These are phyloP conservation scores for Lachnellula willkommii DNA, from an alignment of 2,329 filamentous ascomycete genomes.

Conservation along the genomic window DNA sequence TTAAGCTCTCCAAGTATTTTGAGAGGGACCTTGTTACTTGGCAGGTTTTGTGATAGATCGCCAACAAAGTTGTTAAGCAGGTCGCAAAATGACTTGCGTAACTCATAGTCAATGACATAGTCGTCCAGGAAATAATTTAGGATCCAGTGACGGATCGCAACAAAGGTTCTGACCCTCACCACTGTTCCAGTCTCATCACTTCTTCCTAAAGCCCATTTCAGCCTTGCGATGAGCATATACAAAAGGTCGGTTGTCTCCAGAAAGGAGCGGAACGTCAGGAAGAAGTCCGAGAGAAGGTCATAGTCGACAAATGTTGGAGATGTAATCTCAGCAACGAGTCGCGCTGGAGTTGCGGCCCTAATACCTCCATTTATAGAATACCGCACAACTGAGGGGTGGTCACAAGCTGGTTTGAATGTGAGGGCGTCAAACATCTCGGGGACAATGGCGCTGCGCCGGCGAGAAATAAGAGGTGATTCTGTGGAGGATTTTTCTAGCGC, in stretches of 20 bases:
- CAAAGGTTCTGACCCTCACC: slow-evolving; percentile 92
- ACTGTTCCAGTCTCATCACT: slow-evolving; percentile 82
- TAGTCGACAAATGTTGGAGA: slow-evolving; percentile 96
- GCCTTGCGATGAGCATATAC: slow-evolving; percentile 74
- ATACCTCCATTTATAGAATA: slow-evolving; percentile 73
- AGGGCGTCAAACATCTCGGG: slow-evolving; percentile 79
- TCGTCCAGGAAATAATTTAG: slow-evolving; percentile 97
- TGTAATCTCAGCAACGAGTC: slow-evolving; percentile 92
- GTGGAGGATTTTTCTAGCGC: slow-evolving; percentile 12
- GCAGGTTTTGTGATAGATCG: slow-evolving; percentile 44
- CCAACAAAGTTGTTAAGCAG: slow-evolving; percentile 66
- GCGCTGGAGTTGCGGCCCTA: slow-evolving; percentile 80
- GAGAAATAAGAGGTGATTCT: slow-evolving; percentile 13
- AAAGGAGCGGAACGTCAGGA: slow-evolving; percentile 88
- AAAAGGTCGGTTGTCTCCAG: slow-evolving; percentile 71
- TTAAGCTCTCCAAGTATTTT: slow-evolving; percentile 94
- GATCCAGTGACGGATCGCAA: slow-evolving; percentile 93
- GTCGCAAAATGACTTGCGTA: slow-evolving; percentile 74
- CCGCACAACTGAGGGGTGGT: slow-evolving; percentile 75
- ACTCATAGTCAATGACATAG: slow-evolving; percentile 69
- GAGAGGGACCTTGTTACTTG: slow-evolving; percentile 50
- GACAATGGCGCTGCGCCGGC: slow-evolving; percentile 44
- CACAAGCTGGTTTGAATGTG: slow-evolving; percentile 70
- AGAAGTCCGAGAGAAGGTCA: slow-evolving; percentile 94
- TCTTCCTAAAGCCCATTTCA: slow-evolving; percentile 80